Evolutionary conservation across 805 yeast species (phyloP), one percentile per base, ranked within the genome.

Genomic region (Nakazawaea ernobii): DNA sequence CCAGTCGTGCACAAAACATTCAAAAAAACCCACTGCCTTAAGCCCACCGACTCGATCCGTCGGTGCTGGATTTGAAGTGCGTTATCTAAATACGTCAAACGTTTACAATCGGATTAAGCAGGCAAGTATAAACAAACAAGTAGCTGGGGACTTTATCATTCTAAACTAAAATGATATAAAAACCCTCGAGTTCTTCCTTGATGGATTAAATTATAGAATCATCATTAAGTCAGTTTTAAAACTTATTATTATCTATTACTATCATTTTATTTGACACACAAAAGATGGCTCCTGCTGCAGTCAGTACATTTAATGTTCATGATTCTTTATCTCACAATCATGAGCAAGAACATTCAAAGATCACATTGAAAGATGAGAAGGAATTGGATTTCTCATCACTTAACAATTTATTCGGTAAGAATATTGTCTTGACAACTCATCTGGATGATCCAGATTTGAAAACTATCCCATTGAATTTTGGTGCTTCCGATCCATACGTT

Each of bases 401-500:
- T 24, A 51, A 50, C 15, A 57, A 56, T 32, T 46, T 61, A 17
- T 63, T 56, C 45, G 67, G 65, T 17, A 51, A 57, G 7, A 56
- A 55, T 15, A 50, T 77, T 33, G 69, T 71, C 33, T 62, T 81
- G 37, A 71, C 85, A 13, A 81, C 86, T 1, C 74, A 73, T 53
- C 63, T 81, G 2, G 70, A 70, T 45, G 85, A 80, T 55, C 62
- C 71, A 3, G 70, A 71, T 28, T 55, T 77, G 37, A 59, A 65
- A 6, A 82, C 85, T 35, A 64, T 80, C 44, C 62, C 72, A 3
- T 53, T 79, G 48, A 59, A 66, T 27, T 80, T 86, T 85, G 82
- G 80, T 27, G 72, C 71, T 29, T 51, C 68, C 1, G 75, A 75
- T 42, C 70, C 81, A 9, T 49, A 53, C 29, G 61, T 55, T 6